Base-by-base conservation (phyloP, 352 stramenopile species). In the Phytopythium cucurbitacearum region DNA sequence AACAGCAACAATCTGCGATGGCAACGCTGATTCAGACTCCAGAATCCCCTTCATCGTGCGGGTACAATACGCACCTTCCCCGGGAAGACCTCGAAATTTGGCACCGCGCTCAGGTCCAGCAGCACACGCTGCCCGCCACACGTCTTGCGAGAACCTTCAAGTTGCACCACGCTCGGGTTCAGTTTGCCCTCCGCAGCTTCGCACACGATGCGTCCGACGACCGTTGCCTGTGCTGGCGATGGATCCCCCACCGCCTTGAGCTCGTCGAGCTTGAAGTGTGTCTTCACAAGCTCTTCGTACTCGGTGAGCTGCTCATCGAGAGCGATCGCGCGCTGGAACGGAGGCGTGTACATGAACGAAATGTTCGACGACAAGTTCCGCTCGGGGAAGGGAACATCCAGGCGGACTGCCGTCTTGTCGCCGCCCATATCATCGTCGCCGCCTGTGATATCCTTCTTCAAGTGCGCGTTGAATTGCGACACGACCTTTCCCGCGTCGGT, bases 321-420 rank as follows among this genome's bases (percentile, higher is more conserved):
- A 15, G 80, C 80, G 48, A 92, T 69, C 8, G 82, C 82, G 43
- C 82, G 74, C 32, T 93, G 70, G 51, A 89, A 89, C 38, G 82
- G 69, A 34, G 85, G 80, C 8, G 85, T 93, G 67, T 93, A 94
- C 85, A 94, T 94, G 62, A 89, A 94, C 47, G 70, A 66, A 1
- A 71, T 72, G 48, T 79, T 75, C 11, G 76, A 40, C 41, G 69
- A 53, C 43, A 88, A 60, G 53, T 92, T 92, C 15, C 73, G 76
- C 28, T 81, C 76, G 5, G 76, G 64, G 34, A 85, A 92, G 0
- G 77, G 75, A 7, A 59, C 51, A 1, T 46, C 55, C 4, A 91
- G 38, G 40, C 66, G 51, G 1, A 78, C 56, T 4, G 52, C 55
- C 0, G 42, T 40, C 32, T 57, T 58, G 13, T 15, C 40, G 2